These are phyloP conservation scores for Phytophthora syringae DNA, from an alignment of 352 stramenopile genomes.

Conservation along the genomic window DNA sequence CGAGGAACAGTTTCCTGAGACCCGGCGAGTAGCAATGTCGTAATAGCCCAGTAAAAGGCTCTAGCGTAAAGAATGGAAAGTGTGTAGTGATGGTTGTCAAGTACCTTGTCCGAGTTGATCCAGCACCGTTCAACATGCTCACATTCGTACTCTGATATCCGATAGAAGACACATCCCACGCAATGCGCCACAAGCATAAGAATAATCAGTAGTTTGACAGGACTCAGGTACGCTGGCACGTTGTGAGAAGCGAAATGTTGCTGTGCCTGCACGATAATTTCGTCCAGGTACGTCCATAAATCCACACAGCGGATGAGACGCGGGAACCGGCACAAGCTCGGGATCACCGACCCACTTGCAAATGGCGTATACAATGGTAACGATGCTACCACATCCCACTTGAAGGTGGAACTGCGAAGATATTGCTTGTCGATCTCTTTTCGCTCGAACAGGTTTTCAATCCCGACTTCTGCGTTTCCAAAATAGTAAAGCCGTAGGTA, in stretches of 20 bases:
- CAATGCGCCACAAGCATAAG: slow-evolving; percentile 69
- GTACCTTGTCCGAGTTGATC: slow-evolving; percentile 65
- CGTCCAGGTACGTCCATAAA: slow-evolving; percentile 64
- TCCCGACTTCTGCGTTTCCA: slow-evolving; percentile 41
- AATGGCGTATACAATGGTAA: slow-evolving; percentile 54
- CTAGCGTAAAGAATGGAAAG: slow-evolving; percentile 57
- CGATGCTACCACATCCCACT: slow-evolving; percentile 59
- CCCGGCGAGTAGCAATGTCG: slow-evolving; percentile 64
- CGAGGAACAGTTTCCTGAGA: slow-evolving; percentile 64
- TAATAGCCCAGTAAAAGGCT: slow-evolving; percentile 79
- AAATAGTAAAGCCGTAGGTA: slow-evolving; percentile 80
- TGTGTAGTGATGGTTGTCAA: slow-evolving; percentile 64
- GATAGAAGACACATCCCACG: slow-evolving; percentile 72
- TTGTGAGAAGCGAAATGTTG: slow-evolving; percentile 69
- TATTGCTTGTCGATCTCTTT: slow-evolving; percentile 45
- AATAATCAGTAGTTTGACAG: slow-evolving; percentile 72
- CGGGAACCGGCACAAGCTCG: slow-evolving; percentile 57
- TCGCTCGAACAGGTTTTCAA: slow-evolving; percentile 55
- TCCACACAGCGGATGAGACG: slow-evolving; percentile 59
- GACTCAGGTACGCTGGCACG: slow-evolving; percentile 72
- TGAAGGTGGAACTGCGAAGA: slow-evolving; percentile 47
- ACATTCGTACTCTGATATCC: slow-evolving; percentile 71
- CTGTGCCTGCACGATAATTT: slow-evolving; percentile 71
- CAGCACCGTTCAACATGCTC: slow-evolving; percentile 49
- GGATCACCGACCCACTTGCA: slow-evolving; percentile 32